These are phyloP conservation scores for Hymenoscyphus albidus DNA, from an alignment of 2,329 filamentous ascomycete species.

Conservation along the genomic window DNA sequence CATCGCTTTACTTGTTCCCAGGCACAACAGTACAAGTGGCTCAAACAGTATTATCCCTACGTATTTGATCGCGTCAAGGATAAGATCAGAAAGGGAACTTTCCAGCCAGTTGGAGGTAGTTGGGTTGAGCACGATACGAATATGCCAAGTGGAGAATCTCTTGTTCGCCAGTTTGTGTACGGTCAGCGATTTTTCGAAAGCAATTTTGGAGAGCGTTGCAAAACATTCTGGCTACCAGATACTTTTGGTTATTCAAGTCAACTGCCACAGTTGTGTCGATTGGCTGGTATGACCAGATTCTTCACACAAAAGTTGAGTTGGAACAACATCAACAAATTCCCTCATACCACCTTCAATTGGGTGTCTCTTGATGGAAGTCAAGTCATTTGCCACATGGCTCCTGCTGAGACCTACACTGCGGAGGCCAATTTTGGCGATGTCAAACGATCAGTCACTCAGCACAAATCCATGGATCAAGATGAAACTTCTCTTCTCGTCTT, in stretches of 20 bases:
- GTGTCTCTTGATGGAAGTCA: conserved; percentile 92
- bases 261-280: conserved; percentile 84
- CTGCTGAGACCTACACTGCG: conserved; percentile 91
- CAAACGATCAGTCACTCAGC: conserved; percentile 80
- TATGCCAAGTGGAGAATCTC: conserved; percentile 89
- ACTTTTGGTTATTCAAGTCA: conserved; percentile 97
- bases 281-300: conserved; percentile 95
- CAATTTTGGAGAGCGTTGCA: conserved; percentile 81
- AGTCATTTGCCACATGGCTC: conserved; percentile 96
- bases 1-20: conserved; percentile 89
- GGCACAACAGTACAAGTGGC: conserved; percentile 97
- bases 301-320: conserved; percentile 98
- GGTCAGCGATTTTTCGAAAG: conserved; percentile 94
- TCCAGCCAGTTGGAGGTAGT: conserved; percentile 93
- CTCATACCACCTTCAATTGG: conserved; percentile 99
- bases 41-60: conserved; percentile 82
- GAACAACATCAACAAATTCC: conserved; percentile 99
- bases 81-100: conserved; percentile 85
- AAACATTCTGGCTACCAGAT: conserved; percentile 96
- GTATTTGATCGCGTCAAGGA: conserved; percentile 86
- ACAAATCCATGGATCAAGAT: conserved; percentile 95
- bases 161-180: conserved; percentile 91
- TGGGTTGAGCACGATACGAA: conserved; percentile 99
- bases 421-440: conserved; percentile 94
- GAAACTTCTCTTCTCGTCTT: conserved; percentile 87